Evolutionary conservation across 257 asterid species (phyloP).

Genomic region (Capsicum chinense): DNA sequence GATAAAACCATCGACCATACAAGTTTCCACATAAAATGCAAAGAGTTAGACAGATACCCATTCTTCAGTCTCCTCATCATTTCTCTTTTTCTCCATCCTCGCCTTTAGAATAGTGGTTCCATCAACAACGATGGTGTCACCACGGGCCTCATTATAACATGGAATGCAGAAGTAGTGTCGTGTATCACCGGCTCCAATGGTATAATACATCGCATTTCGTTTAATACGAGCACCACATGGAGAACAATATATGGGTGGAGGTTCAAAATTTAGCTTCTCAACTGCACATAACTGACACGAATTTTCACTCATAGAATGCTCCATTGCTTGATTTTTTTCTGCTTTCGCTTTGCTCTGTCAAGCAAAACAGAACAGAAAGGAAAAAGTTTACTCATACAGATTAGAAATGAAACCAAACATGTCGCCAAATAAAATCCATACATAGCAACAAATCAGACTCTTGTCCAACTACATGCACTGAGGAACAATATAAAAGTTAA

Average conservation of each 20-base stretch:
- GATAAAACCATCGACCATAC: neutral
- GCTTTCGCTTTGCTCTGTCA: slow-evolving; percentile 92
- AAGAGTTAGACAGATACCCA: slow-evolving; percentile 56
- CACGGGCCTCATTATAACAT: slow-evolving; percentile 89
- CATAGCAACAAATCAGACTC: neutral
- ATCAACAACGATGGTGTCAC: slow-evolving; percentile 78
- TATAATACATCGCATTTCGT: slow-evolving; percentile 91
- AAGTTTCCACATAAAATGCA: neutral
- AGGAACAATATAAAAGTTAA: neutral
- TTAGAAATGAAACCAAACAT: slow-evolving; percentile 19
- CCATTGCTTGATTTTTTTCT: slow-evolving; percentile 94
- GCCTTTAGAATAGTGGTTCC: slow-evolving; percentile 71
- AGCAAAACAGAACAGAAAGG: slow-evolving; percentile 33
- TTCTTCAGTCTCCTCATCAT: slow-evolving; percentile 96
- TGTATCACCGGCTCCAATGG: slow-evolving; percentile 89
- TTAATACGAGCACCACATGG: slow-evolving; percentile 95
- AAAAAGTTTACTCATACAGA: neutral
- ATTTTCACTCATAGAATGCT: slow-evolving; percentile 86
- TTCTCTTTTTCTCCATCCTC: slow-evolving; percentile 86
- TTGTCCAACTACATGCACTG: slow-evolving; percentile 15
- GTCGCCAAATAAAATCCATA: neutral
- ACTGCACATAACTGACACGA: slow-evolving; percentile 99
- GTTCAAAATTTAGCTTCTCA: slow-evolving; percentile 95
- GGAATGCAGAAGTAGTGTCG: slow-evolving; percentile 88
- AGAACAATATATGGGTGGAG: slow-evolving; percentile 92